These are phyloP conservation scores for Aleurites moluccanus DNA, from an alignment of 441 rosid species.

Conservation along the genomic window DNA sequence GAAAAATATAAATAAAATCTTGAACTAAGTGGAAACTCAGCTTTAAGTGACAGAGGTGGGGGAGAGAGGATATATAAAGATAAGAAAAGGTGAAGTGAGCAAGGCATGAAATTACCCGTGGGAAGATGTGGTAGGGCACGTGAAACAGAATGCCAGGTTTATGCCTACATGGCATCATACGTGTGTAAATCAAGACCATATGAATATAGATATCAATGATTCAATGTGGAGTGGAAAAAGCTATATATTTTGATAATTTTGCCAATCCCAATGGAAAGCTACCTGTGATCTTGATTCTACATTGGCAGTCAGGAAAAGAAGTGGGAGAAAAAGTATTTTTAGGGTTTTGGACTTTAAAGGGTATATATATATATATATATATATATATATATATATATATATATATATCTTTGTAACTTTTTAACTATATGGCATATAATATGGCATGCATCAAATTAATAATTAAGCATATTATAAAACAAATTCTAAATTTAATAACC, in stretches of 20 bases:
- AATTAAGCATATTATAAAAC: too few relatives aligned
- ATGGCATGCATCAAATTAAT: too few relatives aligned
- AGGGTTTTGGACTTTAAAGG: background rate
- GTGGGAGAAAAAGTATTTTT: too few relatives aligned
- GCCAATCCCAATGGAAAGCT: background rate
- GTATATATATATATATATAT: too few relatives aligned
- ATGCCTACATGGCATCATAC: constrained; percentile 8
- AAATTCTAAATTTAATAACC: too few relatives aligned
- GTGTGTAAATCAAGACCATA: background rate
- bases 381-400: too few relatives aligned
- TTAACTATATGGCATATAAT: too few relatives aligned
- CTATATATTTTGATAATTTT: background rate
- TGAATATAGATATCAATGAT: background rate
- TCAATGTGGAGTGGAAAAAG: background rate
- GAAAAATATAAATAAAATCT: background rate
- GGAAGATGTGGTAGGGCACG: constrained; percentile 4
- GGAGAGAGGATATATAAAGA: background rate
- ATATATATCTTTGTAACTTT: fast-evolving
- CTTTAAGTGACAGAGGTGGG: background rate
- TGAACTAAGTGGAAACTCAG: background rate
- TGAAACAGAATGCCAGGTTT: background rate
- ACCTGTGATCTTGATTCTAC: background rate
- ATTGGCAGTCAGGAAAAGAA: background rate
- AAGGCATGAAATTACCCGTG: background rate
- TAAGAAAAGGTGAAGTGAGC: background rate